Conservation (phyloP, 139 green algal species). For the Diplosphaera chodatii region DNA sequence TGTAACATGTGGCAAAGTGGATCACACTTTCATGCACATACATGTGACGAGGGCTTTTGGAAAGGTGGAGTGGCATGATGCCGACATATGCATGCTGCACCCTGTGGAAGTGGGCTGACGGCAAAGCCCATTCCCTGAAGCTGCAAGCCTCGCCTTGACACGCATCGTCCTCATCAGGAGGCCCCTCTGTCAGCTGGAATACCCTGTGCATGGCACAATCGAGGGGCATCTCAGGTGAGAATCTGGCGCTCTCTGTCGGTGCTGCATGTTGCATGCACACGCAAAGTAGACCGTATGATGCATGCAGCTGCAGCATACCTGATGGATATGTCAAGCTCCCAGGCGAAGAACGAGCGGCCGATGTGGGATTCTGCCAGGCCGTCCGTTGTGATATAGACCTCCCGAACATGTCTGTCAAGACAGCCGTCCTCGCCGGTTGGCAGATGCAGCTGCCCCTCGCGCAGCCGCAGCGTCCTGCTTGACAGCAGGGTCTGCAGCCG, state of each 20-base stretch:
- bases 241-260: too few species aligned
- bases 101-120: constrained; percentile 19
- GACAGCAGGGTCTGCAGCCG: background rate
- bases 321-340: constrained; percentile 21
- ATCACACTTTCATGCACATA: too few species aligned
- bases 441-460: constrained; percentile 5
- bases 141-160: constrained; percentile 55
- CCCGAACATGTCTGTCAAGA: constrained; percentile 14
- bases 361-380: background rate
- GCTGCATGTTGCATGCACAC: too few species aligned
- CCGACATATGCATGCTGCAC: too few species aligned
- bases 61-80: too few species aligned
- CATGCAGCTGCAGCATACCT: background rate
- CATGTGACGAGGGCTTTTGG: too few species aligned
- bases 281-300: background rate
- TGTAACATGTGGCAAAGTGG: too few species aligned
- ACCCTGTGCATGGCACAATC: constrained; percentile 4
- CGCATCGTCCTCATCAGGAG: constrained; percentile 66
- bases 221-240: too few species aligned
- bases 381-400: constrained; percentile 6
- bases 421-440: constrained; percentile 11
- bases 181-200: constrained; percentile 58
- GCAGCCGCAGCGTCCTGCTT: constrained; percentile 2
- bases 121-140: constrained; percentile 75
- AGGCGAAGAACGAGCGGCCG: constrained; percentile 22